Evolutionary conservation across 257 asterid species (phyloP).

Genomic region (Solanum clarkiae): DNA sequence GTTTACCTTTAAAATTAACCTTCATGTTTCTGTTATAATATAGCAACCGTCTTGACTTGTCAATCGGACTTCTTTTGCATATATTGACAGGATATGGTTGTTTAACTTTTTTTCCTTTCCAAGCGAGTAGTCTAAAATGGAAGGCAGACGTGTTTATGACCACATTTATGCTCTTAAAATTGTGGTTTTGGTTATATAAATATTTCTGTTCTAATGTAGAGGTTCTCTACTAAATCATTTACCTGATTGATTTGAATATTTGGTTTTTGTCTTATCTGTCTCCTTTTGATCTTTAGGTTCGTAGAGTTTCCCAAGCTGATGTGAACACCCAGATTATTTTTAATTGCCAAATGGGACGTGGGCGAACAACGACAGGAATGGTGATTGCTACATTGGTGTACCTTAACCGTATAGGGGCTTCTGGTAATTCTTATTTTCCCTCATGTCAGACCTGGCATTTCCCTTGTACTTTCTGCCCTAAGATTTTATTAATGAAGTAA

Average conservation of each 20-base stretch:
- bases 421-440: conserved; percentile 43
- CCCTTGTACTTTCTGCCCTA: background rate
- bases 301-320: conserved; percentile 68
- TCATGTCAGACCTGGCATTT: background rate
- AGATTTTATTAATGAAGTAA: background rate
- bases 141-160: background rate
- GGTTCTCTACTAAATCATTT: background rate
- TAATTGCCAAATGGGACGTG: conserved; percentile 99
- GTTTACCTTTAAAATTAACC: background rate
- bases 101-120: background rate
- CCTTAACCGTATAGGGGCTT: conserved; percentile 86
- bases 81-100: background rate
- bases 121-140: background rate
- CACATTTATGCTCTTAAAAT: background rate
- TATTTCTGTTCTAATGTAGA: background rate
- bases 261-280: background rate
- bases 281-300: conserved; percentile 39
- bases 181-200: background rate
- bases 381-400: conserved; percentile 88
- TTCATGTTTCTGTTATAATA: background rate
- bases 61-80: background rate
- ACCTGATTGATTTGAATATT: background rate
- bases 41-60: background rate
- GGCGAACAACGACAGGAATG: conserved; percentile 98
- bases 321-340: conserved; percentile 68